phyloP scores from a whole-genome alignment of 331 rosid species.

The Pyrus hybrid region DNA sequence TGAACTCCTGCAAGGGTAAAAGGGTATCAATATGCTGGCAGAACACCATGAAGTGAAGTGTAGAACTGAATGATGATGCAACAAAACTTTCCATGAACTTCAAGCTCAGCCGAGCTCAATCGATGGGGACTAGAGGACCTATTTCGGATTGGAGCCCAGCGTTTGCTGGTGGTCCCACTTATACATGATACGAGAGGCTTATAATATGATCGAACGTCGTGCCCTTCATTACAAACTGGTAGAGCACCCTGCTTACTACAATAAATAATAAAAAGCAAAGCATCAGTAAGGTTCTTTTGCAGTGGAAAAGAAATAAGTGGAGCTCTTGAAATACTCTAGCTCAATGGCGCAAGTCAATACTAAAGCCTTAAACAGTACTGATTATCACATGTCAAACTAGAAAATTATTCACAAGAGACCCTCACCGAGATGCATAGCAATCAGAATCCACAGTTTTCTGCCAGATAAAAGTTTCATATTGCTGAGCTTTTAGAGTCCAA shows the following conservation, averaged over 20 bases:
- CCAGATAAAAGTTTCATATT: conserved; percentile 88
- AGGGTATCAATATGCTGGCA: conserved; percentile 17
- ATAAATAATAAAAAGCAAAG: conserved; percentile 17
- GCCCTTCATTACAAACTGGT: conserved; percentile 65
- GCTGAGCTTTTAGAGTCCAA: conserved; percentile 92
- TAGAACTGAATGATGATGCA: conserved; percentile 1
- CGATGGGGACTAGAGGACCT: conserved; percentile 51
- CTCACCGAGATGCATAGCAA: conserved; percentile 84
- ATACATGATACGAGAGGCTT: conserved; percentile 74
- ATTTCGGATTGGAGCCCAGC: conserved; percentile 84
- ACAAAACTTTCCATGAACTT: conserved; percentile 87
- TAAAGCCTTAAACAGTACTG: background rate
- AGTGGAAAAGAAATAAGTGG: background rate
- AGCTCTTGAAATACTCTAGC: conserved; percentile 5
- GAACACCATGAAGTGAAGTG: conserved; percentile 1
- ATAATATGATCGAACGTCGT: conserved; percentile 56
- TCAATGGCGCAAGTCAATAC: conserved; percentile 15
- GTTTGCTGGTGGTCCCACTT: conserved; percentile 72
- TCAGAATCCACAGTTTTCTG: conserved; percentile 67
- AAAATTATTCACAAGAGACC: background rate
- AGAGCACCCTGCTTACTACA: conserved; percentile 51
- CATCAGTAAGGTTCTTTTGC: conserved; percentile 13
- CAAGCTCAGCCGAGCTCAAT: conserved; percentile 57
- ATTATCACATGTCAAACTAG: background rate
- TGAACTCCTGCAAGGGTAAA: conserved; percentile 66